Percentiles rank a stretch among this genome's conserved stretches.
These are phyloP conservation scores for Phytophthora pluvialis DNA, from an alignment of 352 stramenopile species.

Conservation along the genomic window DNA sequence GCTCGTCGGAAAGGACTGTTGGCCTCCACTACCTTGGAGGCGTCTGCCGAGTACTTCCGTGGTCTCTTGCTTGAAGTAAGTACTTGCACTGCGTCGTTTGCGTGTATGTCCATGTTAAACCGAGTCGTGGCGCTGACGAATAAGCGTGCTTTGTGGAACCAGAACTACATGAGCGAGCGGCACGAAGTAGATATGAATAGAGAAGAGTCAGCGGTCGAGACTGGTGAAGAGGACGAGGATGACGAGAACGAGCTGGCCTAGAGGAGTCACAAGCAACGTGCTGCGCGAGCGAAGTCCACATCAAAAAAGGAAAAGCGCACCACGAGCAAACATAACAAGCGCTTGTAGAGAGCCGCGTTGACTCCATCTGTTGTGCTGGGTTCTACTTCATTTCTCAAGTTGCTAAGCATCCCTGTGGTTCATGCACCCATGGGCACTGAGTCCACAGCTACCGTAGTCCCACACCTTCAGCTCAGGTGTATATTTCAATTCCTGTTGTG, in stretches of 20 bases:
- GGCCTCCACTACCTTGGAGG: constrained; percentile 59
- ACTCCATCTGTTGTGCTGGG: constrained; percentile 14
- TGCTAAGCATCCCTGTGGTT: constrained; percentile 13
- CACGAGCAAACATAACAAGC: constrained; percentile 21
- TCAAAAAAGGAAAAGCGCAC: constrained; percentile 17
- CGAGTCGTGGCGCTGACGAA: constrained; percentile 2
- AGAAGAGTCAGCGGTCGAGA: constrained; percentile 29
- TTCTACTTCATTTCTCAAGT: constrained; percentile 20
- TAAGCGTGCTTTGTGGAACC: constrained; percentile 3
- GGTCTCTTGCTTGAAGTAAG: constrained; percentile 73
- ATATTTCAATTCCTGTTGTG: constrained; percentile 82
- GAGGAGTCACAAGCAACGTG: constrained; percentile 3
- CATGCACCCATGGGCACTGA: constrained; percentile 1
- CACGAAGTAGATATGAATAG: constrained; percentile 73
- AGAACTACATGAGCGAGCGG: constrained; percentile 82
- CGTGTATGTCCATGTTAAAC: constrained; percentile 4
- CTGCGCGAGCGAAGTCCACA: constrained; percentile 2
- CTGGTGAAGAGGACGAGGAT: constrained; percentile 47
- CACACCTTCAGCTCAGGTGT: constrained; percentile 40
- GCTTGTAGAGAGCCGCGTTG: constrained; percentile 8
- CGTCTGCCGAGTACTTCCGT: constrained; percentile 64
- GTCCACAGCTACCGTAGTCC: neutral
- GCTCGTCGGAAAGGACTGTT: constrained; percentile 66
- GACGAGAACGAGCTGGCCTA: constrained; percentile 42
- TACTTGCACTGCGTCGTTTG: neutral